A percentile compares a stretch with the other conserved stretches of the same genome.
Evolutionary conservation across 139 green algal genomes (phyloP).

Genomic region (Pleodorina starrii): DNA sequence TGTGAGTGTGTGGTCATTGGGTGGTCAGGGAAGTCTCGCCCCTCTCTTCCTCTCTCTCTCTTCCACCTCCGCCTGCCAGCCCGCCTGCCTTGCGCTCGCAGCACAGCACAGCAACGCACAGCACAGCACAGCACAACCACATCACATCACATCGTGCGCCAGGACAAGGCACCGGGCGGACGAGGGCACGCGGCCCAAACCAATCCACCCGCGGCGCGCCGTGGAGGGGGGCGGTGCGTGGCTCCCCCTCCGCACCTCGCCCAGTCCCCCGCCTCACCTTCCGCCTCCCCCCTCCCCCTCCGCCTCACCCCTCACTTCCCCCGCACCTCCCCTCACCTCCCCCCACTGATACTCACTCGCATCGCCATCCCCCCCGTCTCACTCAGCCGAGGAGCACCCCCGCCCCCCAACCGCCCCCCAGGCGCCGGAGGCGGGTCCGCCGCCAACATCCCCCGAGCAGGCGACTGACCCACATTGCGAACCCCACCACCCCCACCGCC

Average conservation of each 20-base stretch:
- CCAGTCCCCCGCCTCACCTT: not conserved
- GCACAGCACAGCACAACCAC: no score
- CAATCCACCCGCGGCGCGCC: no score
- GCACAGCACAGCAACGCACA: no score
- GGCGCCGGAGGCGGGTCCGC: conserved; percentile 19
- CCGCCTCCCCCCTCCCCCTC: not conserved
- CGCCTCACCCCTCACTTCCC: not conserved
- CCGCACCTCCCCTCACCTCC: conserved; percentile 1
- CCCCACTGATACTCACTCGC: not conserved
- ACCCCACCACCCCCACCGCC: not conserved
- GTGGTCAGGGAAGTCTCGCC: no score
- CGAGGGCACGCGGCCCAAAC: no score
- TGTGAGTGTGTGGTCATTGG: no score
- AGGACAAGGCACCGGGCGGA: no score
- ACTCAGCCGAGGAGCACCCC: conserved; percentile 9
- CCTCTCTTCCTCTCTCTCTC: no score
- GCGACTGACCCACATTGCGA: not conserved
- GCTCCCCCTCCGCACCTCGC: not conserved
- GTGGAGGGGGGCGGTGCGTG: no score
- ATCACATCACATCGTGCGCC: no score
- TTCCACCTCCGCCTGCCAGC: no score
- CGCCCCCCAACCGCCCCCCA: not conserved
- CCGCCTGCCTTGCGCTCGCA: no score
- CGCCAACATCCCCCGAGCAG: conserved; percentile 29
- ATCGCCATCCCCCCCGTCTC: conserved; percentile 1